Conservation (phyloP, 805 yeast genomes). For the Candida qinlingensis region DNA sequence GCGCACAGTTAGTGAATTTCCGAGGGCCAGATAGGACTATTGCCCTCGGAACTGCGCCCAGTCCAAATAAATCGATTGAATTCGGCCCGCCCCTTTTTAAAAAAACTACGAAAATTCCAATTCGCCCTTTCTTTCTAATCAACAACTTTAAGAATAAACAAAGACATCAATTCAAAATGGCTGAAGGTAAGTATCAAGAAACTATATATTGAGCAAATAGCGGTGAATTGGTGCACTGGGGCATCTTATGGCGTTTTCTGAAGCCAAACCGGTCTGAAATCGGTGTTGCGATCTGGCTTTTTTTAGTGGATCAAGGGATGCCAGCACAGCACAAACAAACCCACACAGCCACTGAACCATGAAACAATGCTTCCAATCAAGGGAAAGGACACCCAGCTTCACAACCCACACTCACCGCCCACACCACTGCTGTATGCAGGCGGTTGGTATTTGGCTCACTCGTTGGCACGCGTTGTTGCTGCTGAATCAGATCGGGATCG, state of each 20-base stretch:
- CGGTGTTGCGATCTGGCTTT: background rate
- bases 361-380: too few species aligned
- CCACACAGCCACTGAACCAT: too few species aligned
- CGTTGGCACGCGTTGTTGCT: too few species aligned
- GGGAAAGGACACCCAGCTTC: too few species aligned
- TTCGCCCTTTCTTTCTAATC: constrained; percentile 3
- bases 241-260: background rate
- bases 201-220: background rate
- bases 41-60: too few species aligned
- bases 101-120: constrained; percentile 4
- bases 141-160: constrained; percentile 1
- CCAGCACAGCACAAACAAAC: background rate
- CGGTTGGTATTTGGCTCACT: too few species aligned
- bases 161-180: constrained; percentile 10
- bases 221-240: background rate
- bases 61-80: background rate
- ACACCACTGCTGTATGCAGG: too few species aligned
- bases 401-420: too few species aligned
- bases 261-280: too few species aligned
- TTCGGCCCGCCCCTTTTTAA: constrained; percentile 4
- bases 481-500: background rate
- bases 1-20: too few species aligned
- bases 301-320: background rate
- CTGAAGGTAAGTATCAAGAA: constrained; percentile 10
- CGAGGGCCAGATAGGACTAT: too few species aligned